Conservation (phyloP, 331 rosid species). For the Acacia pycnantha region DNA sequence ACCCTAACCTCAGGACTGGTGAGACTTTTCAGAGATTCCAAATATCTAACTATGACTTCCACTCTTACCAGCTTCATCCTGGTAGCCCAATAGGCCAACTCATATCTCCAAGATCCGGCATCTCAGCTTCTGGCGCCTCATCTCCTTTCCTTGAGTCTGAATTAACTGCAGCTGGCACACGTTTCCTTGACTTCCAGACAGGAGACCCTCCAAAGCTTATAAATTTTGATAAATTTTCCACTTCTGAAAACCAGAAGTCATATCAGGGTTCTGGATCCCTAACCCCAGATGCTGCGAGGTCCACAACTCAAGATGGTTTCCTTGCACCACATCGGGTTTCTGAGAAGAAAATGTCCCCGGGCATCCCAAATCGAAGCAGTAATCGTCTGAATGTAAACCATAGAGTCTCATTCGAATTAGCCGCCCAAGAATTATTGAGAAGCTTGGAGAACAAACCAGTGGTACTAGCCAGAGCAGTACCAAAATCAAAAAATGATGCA, state of each 20-base stretch:
- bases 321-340: slow-evolving; percentile 40
- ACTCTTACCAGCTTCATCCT: slow-evolving; percentile 79
- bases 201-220: slow-evolving; percentile 17
- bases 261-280: slow-evolving; percentile 61
- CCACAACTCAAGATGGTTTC: slow-evolving; percentile 43
- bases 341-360: slow-evolving; percentile 39
- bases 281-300: slow-evolving; percentile 59
- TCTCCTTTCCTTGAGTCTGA: slow-evolving; percentile 68
- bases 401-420: slow-evolving; percentile 65
- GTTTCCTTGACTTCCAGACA: slow-evolving; percentile 42
- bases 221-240: slow-evolving; percentile 57
- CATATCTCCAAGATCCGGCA: slow-evolving; percentile 65
- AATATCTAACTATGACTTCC: slow-evolving; percentile 77
- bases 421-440: slow-evolving; percentile 41
- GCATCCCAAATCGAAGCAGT: slow-evolving; percentile 30
- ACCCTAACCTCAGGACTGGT: slow-evolving; percentile 49
- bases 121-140: slow-evolving; percentile 64
- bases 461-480: slow-evolving; percentile 45
- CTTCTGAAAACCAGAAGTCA: slow-evolving; percentile 52
- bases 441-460: slow-evolving; percentile 54
- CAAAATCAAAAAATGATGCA: slow-evolving; percentile 39
- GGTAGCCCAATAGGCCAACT: slow-evolving; percentile 72
- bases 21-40: slow-evolving; percentile 65
- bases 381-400: slow-evolving; percentile 40
- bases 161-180: slow-evolving; percentile 35